Base-by-base conservation (phyloP, 441 rosid species). In the Pelargonium australe region DNA sequence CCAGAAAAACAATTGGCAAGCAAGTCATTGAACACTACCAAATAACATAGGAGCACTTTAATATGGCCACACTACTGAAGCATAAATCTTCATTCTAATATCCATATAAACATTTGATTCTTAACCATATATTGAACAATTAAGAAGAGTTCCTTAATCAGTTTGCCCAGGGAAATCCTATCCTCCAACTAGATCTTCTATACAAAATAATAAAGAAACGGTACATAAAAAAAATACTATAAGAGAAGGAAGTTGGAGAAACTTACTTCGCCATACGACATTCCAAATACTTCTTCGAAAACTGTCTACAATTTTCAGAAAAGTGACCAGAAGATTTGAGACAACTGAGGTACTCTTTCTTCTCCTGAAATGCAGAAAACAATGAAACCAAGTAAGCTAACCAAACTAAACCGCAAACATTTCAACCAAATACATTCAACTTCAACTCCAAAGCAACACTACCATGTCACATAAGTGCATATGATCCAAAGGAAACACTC, bases 231-330 rank as follows among this genome's bases (percentile, higher is more conserved):
- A 31, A 31, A 28, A 25, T 28, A 31, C 37, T 4, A 31, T 31
- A 31, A 31, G 37, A 44, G 44, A 62, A 51, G 45, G 10, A 0
- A 57, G 61, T 8, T n/a, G 60, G 60, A 53, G 14, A 37, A 40
- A 75, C 91, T 86, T 75, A 88, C 96, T 86, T 92, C 64, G 80
- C 93, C 95, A 90, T 92, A 31, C 95, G 96, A 68, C 98, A 92
- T 79, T 88, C 78, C 78, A 90, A 79, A 77, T 92, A 92, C 76
- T 82, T 86, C 68, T 85, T 90, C 1, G 95, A 86, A 65, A 88
- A 86, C 60, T 51, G 68, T 61, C 87, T 82, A 72, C 98, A 92
- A 72, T 72, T 87, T 64, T 90, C 93, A 19, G 96, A 90, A 74
- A 80, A 80, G 80, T 90, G 91, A 57, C 84, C 81, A 12, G 88